Conservation (phyloP, 345 rosid species). For the Rhodomyrtus tomentosa region DNA sequence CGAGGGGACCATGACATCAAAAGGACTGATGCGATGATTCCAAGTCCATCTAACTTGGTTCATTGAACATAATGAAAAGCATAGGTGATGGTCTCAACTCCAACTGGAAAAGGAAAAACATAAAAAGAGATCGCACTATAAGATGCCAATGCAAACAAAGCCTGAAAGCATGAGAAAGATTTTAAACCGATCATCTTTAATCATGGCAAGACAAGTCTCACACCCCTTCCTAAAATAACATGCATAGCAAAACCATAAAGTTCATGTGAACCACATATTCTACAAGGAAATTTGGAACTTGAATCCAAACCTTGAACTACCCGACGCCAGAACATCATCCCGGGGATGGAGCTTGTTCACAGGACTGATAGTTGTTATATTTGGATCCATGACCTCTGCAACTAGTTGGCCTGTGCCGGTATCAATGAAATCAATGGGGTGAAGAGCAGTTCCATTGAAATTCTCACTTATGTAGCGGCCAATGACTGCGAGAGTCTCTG, state of each 20-base stretch:
- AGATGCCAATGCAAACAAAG: not conserved
- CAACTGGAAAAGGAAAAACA: not conserved
- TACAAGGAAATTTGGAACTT: not conserved
- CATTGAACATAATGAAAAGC: not conserved
- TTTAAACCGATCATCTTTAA: not conserved
- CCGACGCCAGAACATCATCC: slow-evolving; percentile 88
- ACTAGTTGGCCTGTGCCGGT: slow-evolving; percentile 72
- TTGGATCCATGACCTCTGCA: slow-evolving; percentile 94
- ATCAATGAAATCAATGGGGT: slow-evolving; percentile 91
- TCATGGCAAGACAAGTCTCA: not conserved
- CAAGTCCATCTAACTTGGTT: not conserved
- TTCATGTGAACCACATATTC: not conserved
- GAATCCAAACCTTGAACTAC: slow-evolving; percentile 72
- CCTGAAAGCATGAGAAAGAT: not conserved
- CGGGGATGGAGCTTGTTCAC: slow-evolving; percentile 92
- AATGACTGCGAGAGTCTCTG: slow-evolving; percentile 77
- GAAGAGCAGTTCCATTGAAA: slow-evolving; percentile 76
- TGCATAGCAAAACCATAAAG: not conserved
- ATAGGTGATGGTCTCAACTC: not conserved
- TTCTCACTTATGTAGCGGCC: slow-evolving; percentile 96
- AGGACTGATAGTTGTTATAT: slow-evolving; percentile 84
- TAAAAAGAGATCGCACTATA: not conserved
- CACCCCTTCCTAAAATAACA: not conserved
- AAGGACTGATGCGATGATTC: not conserved
- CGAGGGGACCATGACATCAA: not conserved